These are phyloP conservation scores for Lunularia cruciata DNA, from an alignment of 225 moss, liverwort and hornwort genomes.

Conservation along the genomic window DNA sequence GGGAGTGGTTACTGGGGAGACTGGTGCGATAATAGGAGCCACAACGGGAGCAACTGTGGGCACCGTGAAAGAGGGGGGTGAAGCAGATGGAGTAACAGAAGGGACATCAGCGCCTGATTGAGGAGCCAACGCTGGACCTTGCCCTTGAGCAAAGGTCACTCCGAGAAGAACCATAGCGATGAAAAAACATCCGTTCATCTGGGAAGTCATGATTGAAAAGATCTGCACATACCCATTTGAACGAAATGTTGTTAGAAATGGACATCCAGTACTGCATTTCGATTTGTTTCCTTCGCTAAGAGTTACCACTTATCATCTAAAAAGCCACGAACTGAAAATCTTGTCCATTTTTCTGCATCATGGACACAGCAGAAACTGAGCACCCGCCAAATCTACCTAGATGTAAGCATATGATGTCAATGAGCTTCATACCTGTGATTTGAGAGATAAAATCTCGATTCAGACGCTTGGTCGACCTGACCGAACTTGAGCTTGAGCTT, in stretches of 20 bases:
- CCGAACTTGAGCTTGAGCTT: slow-evolving; percentile 2
- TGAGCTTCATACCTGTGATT: neutral
- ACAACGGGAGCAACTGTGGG: slow-evolving; percentile 21
- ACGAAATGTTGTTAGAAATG: no score
- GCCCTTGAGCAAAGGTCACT: slow-evolving; percentile 4
- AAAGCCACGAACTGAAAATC: no score
- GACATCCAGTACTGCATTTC: no score
- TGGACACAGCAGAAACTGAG: no score
- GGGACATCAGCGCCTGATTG: slow-evolving; percentile 2
- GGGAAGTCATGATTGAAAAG: neutral
- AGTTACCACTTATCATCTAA: no score
- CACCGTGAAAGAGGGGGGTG: neutral
- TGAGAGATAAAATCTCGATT: neutral
- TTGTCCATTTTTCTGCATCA: no score
- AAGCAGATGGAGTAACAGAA: neutral
- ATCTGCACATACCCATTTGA: no score
- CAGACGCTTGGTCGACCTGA: slow-evolving; percentile 17
- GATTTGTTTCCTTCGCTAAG: no score
- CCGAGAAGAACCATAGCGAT: slow-evolving; percentile 24
- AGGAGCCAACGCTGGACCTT: slow-evolving; percentile 16
- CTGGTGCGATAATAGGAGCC: neutral
- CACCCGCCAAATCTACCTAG: no score
- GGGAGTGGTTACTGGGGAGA: neutral
- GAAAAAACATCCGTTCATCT: slow-evolving; percentile 18
- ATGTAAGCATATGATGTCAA: no score